phyloP scores from a whole-genome alignment of 2,329 filamentous ascomycete species.

The Colletotrichum tropicicola region DNA sequence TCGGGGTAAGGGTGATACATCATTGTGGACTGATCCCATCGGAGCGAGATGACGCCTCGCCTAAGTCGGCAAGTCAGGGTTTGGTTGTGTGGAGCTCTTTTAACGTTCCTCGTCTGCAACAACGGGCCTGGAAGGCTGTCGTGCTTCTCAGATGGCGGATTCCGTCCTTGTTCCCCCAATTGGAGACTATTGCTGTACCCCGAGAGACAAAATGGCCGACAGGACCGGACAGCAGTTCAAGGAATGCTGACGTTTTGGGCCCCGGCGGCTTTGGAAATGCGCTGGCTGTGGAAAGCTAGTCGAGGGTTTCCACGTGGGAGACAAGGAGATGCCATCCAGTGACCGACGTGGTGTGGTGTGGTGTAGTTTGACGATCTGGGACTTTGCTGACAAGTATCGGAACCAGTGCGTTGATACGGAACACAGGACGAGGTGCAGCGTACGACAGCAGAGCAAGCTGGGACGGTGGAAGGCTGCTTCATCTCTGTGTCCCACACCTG shows the following conservation, averaged over 20 bases:
- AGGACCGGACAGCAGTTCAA: background rate
- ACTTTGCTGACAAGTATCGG: background rate
- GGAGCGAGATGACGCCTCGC: slow-evolving; percentile 32
- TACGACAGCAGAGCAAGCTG: background rate
- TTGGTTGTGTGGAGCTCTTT: slow-evolving; percentile 16
- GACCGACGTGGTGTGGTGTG: background rate
- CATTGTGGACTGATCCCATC: slow-evolving; percentile 32
- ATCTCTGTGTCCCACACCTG: slow-evolving; percentile 15
- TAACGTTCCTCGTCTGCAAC: slow-evolving; percentile 18
- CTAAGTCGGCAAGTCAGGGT: slow-evolving; percentile 29
- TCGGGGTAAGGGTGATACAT: slow-evolving; percentile 25
- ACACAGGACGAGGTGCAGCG: background rate
- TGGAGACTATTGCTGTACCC: background rate
- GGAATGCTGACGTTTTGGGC: background rate
- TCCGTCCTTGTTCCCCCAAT: background rate
- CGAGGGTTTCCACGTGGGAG: slow-evolving; percentile 20
- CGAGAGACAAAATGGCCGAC: background rate
- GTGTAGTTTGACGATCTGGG: background rate
- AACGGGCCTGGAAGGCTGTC: background rate
- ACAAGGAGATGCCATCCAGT: slow-evolving; percentile 19
- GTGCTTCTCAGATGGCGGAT: background rate
- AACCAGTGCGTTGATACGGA: background rate
- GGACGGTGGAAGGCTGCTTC: slow-evolving; percentile 5
- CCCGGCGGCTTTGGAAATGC: background rate
- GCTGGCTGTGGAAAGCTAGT: slow-evolving; percentile 8